phyloP scores from a whole-genome alignment of 805 yeast genomes.

The Wickerhamomyces silvicola region DNA sequence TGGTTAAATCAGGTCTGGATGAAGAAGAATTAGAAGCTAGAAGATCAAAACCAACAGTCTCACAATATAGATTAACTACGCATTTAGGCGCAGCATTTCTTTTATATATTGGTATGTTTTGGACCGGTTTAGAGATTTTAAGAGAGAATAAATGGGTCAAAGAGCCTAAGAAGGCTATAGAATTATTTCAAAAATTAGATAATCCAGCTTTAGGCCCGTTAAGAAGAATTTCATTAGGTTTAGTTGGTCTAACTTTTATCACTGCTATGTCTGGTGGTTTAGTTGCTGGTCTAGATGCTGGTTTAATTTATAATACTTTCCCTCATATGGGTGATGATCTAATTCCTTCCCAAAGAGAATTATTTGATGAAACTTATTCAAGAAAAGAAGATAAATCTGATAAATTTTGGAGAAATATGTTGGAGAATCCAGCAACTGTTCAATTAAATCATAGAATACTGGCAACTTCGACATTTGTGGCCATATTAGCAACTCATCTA shows the following conservation, averaged over 20 bases:
- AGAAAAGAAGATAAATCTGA: constrained; percentile 65
- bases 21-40: constrained; percentile 70
- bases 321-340: constrained; percentile 92
- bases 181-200: constrained; percentile 50
- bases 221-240: constrained; percentile 46
- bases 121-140: constrained; percentile 82
- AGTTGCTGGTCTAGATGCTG: constrained; percentile 98
- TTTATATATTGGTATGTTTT: constrained; percentile 81
- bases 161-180: constrained; percentile 52
- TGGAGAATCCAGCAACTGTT: constrained; percentile 95
- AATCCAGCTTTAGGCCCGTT: constrained; percentile 53
- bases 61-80: constrained; percentile 89
- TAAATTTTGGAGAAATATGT: constrained; percentile 82
- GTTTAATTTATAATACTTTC: constrained; percentile 89
- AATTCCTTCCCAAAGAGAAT: constrained; percentile 70
- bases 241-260: constrained; percentile 65
- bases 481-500: constrained; percentile 66
- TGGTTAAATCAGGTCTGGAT: constrained; percentile 94
- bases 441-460: constrained; percentile 85
- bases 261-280: constrained; percentile 98
- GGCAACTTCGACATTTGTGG: constrained; percentile 73
- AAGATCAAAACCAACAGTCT: constrained; percentile 92
- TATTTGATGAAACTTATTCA: constrained; percentile 69
- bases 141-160: constrained; percentile 66
- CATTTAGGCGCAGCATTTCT: constrained; percentile 91